phyloP scores from a whole-genome alignment of 192 early-diverging fungal species.

The Mortierella antarctica region DNA sequence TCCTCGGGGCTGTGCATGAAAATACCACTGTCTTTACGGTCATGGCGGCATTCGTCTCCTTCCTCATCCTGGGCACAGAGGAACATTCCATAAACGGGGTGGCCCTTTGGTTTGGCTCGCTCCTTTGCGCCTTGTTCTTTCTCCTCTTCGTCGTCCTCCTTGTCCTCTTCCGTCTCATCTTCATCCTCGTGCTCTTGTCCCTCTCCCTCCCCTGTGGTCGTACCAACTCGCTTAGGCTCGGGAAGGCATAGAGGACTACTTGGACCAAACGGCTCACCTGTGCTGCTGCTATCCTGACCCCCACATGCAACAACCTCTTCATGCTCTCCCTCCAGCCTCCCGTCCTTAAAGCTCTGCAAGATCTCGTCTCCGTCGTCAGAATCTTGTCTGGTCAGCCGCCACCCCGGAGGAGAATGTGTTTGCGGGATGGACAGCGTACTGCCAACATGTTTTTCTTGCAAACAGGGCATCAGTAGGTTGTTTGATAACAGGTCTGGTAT shows the following conservation, averaged over 20 bases:
- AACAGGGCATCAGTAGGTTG: conserved; percentile 28
- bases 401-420: not conserved
- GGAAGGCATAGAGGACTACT: too few species aligned
- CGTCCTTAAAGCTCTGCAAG: not conserved
- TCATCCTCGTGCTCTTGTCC: not conserved
- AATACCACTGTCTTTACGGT: conserved; percentile 42
- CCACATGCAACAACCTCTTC: not conserved
- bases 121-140: not conserved
- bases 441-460: not conserved
- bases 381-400: not conserved
- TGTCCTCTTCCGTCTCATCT: not conserved
- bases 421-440: not conserved
- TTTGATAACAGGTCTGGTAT: conserved; percentile 47
- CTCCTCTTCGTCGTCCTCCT: conserved; percentile 1
- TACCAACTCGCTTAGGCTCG: too few species aligned
- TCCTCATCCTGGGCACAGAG: not conserved
- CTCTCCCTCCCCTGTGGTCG: not conserved
- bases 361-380: not conserved
- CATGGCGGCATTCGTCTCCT: conserved; percentile 12
- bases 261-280: too few species aligned
- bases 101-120: not conserved
- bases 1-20: conserved; percentile 15
- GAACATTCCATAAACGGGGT: conserved; percentile 20
- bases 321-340: not conserved
- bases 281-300: too few species aligned